phyloP scores from a whole-genome alignment of 257 asterid genomes.

The Fraxinus anomala region DNA sequence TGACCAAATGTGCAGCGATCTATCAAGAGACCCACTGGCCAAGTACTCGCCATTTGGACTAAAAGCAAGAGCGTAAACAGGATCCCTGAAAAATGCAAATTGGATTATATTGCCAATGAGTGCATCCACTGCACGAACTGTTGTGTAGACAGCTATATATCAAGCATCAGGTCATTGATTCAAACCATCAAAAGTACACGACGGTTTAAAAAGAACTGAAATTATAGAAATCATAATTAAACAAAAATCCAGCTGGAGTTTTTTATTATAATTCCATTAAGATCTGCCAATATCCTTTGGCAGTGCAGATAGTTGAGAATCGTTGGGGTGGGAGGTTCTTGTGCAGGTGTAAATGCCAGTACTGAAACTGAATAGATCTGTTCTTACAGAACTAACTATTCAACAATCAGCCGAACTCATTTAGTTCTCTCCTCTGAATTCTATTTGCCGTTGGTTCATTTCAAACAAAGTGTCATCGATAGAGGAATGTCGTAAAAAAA shows the following conservation, averaged over 20 bases:
- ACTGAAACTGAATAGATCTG: too few species aligned
- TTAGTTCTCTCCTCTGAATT: neutral
- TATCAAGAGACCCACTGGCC: slow-evolving; percentile 44
- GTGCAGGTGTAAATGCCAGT: too few species aligned
- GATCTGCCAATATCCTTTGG: neutral
- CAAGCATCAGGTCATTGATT: neutral
- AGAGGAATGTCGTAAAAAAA: neutral
- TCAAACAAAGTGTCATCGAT: neutral
- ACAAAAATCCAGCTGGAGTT: neutral
- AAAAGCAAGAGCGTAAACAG: slow-evolving; percentile 39
- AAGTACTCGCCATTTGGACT: slow-evolving; percentile 41
- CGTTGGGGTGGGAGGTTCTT: neutral
- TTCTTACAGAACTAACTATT: neutral
- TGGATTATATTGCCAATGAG: neutral
- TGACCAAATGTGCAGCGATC: slow-evolving; percentile 34
- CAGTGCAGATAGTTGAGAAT: neutral
- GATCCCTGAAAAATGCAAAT: slow-evolving; percentile 29
- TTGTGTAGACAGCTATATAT: neutral
- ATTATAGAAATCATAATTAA: neutral
- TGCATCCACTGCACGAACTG: neutral
- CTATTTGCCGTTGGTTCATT: neutral
- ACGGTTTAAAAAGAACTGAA: neutral
- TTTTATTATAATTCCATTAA: too few species aligned
- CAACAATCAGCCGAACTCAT: neutral
- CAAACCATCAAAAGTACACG: neutral